Evolutionary conservation across 768 basidiomycete genomes (phyloP), one percentile per base, ranked within the genome.

Genomic region (Boletus barrowsii): DNA sequence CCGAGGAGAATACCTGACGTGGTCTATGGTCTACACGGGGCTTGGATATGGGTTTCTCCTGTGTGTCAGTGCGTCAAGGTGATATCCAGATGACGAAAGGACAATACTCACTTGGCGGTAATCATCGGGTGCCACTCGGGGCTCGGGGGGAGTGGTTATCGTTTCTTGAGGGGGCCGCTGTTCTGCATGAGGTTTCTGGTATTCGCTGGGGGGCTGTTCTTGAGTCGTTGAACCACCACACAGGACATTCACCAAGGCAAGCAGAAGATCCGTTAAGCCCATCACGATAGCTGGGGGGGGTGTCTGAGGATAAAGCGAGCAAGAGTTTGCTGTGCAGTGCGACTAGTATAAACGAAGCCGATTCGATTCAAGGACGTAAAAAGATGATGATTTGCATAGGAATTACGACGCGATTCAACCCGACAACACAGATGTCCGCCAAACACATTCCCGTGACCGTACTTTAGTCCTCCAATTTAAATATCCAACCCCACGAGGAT

Each of bases 401-500:
- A 51, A 43, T 46, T 58, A 54, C 17, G 53, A 32, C n/a, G 22
- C 37, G 18, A 45, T 60, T 57, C 65, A 59, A 62, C 67, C 63
- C 61, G 49, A 62, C 65, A 26, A 62, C 69, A 65, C 55, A 42
- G 20, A 53, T 44, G 57, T 40, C 53, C 40, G 47, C 24, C 37
- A 51, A 50, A 45, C 47, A 62, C 69, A 70, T 60, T 68, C 68
- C 69, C 67, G 54, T 57, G 65, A 60, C 70, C 68, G 13, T 30
- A 13, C 24, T 45, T 37, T 24, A 10, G 24, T 20, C 18, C 39
- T 37, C 42, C 39, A 26, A 45, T 53, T 62, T 75, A 92, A 55
- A 94, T 83, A 64, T 93, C 92, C 71, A 95, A 75, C 39, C 93
- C 93, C 51, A 95, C 88, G 43, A 94, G 83, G 35, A 95, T 82